These are phyloP conservation scores for Hylodesmum podocarpum DNA, from an alignment of 306 rosid species.

Conservation along the genomic window DNA sequence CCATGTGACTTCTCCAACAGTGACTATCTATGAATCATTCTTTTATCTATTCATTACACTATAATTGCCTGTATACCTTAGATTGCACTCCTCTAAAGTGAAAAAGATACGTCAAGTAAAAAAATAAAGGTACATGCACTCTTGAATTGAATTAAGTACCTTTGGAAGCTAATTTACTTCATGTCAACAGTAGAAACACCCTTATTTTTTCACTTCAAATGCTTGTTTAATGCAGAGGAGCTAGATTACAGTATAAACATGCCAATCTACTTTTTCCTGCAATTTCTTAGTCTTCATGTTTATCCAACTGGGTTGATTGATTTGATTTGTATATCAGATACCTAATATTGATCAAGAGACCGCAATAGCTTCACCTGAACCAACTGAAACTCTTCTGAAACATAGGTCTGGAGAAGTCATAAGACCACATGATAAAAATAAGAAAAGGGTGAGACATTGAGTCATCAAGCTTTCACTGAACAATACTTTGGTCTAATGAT, in stretches of 20 bases:
- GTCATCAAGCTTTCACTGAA: constrained; percentile 17
- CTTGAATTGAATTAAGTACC: background rate
- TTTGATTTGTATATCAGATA: constrained; percentile 47
- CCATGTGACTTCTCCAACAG: background rate
- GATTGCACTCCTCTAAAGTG: background rate
- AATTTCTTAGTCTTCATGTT: background rate
- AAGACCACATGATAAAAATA: constrained; percentile 58
- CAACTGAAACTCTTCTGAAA: constrained; percentile 51
- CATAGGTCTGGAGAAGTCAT: constrained; percentile 60
- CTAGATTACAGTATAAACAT: background rate
- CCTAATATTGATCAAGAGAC: constrained; percentile 72
- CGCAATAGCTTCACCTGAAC: constrained; percentile 60
- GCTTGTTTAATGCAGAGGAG: background rate
- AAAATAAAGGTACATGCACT: background rate
- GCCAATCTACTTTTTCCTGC: background rate
- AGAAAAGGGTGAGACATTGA: constrained; percentile 55
- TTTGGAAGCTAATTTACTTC: background rate
- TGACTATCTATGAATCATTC: background rate
- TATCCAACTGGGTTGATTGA: constrained; percentile 9
- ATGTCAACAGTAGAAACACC: background rate
- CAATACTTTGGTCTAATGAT: constrained; percentile 14
- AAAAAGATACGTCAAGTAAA: background rate
- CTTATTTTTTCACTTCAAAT: background rate
- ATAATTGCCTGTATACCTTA: background rate
- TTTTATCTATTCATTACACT: background rate